Evolutionary conservation across 2,329 filamentous ascomycete species (phyloP).

Genomic region (Aureobasidium lini): DNA sequence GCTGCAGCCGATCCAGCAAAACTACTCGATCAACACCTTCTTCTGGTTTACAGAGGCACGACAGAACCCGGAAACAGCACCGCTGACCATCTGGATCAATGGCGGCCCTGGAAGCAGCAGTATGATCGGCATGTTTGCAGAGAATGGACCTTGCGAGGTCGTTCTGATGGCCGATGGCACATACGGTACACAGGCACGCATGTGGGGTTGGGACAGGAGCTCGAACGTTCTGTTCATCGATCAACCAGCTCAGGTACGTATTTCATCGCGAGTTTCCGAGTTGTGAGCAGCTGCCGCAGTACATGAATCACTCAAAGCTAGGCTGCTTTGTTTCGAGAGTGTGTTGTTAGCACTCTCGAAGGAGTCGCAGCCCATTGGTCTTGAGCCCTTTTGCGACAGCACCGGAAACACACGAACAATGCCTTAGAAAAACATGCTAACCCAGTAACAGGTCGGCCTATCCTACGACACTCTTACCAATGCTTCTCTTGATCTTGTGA

Average conservation of each 20-base stretch:
- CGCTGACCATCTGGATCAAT: constrained; percentile 58
- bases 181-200: constrained; percentile 49
- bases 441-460: constrained; percentile 44
- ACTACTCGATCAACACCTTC: constrained; percentile 55
- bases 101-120: constrained; percentile 60
- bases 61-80: constrained; percentile 40
- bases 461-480: constrained; percentile 60
- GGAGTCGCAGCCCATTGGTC: no score
- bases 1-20: constrained; percentile 40
- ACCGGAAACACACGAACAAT: no score
- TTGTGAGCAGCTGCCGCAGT: neutral
- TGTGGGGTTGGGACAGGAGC: constrained; percentile 59
- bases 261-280: neutral
- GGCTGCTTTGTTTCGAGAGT: no score
- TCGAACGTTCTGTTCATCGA: constrained; percentile 54
- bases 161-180: constrained; percentile 34
- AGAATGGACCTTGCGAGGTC: constrained; percentile 45
- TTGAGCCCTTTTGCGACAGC: no score
- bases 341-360: no score
- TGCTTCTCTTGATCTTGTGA: constrained; percentile 47
- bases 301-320: no score
- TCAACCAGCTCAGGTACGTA: constrained; percentile 52
- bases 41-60: constrained; percentile 59
- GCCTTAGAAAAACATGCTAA: neutral
- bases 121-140: constrained; percentile 56